Percentiles rank a stretch among this genome's conserved stretches.
phyloP scores from a whole-genome alignment of 108 stramenopile species.

The Fragilaria crotonensis region DNA sequence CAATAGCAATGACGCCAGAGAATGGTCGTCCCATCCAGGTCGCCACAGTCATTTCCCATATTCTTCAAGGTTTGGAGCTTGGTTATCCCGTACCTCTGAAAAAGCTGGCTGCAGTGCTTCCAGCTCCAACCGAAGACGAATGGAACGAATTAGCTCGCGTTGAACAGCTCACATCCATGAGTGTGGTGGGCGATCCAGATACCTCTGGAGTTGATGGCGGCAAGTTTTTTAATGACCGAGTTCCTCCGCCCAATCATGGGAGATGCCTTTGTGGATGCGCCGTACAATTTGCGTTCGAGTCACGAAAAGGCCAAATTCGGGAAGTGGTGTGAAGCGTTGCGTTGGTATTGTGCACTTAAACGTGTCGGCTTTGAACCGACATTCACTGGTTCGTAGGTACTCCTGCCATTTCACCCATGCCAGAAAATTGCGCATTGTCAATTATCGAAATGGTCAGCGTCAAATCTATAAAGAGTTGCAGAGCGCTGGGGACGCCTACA shows the following conservation, averaged over 20 bases:
- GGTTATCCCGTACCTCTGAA: constrained; percentile 52
- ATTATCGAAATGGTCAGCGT: no score
- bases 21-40: constrained; percentile 61
- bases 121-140: constrained; percentile 46
- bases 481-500: no score
- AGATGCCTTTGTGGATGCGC: constrained; percentile 28
- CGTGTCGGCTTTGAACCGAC: constrained; percentile 44
- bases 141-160: constrained; percentile 52
- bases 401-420: no score
- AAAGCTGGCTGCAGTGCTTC: constrained; percentile 16
- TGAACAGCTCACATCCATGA: constrained; percentile 37
- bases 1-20: constrained; percentile 62
- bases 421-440: no score
- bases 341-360: constrained; percentile 59
- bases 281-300: constrained; percentile 45
- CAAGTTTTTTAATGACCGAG: constrained; percentile 51
- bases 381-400: no score
- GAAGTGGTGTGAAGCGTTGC: constrained; percentile 46
- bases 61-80: constrained; percentile 45
- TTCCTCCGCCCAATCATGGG: constrained; percentile 62
- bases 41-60: constrained; percentile 55
- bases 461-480: no score
- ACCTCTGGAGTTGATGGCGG: constrained; percentile 40
- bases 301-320: constrained; percentile 29
- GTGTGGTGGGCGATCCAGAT: constrained; percentile 50